Percentiles rank a stretch among this genome's conserved stretches.
Evolutionary conservation across 495 filamentous ascomycete genomes (phyloP).

Genomic region (Pyronema omphalodes): DNA sequence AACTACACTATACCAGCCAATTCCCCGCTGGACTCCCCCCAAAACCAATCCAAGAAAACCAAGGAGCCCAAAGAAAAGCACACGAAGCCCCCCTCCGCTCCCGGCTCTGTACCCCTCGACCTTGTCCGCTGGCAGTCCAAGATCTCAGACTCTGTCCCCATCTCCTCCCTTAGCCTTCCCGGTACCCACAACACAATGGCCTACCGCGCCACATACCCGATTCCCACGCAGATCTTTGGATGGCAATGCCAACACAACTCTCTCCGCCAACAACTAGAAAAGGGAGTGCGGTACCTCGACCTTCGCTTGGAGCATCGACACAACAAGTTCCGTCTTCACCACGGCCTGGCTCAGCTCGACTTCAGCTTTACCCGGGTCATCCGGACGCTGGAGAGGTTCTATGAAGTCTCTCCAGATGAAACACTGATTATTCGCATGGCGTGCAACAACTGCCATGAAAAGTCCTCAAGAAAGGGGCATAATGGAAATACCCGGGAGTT

Average conservation of each 20-base stretch:
- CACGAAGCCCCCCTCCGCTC: not conserved
- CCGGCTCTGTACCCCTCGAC: conserved; percentile 5
- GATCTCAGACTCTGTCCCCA: conserved; percentile 7
- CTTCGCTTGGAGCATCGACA: conserved; percentile 23
- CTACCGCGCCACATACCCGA: conserved; percentile 1
- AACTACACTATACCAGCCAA: too few relatives aligned
- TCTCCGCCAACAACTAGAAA: conserved; percentile 15
- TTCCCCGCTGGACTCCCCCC: too few relatives aligned
- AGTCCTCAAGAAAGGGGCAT: not conserved
- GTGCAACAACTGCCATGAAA: not conserved
- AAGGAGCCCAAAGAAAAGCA: not conserved
- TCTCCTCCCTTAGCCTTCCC: conserved; percentile 19
- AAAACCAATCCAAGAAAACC: too few relatives aligned
- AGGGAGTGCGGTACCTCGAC: conserved; percentile 24
- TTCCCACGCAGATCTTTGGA: conserved; percentile 3
- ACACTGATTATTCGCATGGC: not conserved
- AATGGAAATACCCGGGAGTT: not conserved
- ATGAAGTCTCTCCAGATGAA: not conserved
- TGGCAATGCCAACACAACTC: conserved; percentile 14
- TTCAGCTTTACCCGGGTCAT: conserved; percentile 18
- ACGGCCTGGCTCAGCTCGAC: conserved; percentile 17
- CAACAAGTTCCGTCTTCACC: conserved; percentile 25
- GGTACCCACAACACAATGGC: conserved; percentile 25
- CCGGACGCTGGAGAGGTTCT: conserved; percentile 11
- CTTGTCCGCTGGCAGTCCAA: conserved; percentile 18